Percentiles rank a stretch among this genome's conserved stretches.
Evolutionary conservation across 768 basidiomycete genomes (phyloP).

Genomic region (Phlebiopsis flavidoalba): DNA sequence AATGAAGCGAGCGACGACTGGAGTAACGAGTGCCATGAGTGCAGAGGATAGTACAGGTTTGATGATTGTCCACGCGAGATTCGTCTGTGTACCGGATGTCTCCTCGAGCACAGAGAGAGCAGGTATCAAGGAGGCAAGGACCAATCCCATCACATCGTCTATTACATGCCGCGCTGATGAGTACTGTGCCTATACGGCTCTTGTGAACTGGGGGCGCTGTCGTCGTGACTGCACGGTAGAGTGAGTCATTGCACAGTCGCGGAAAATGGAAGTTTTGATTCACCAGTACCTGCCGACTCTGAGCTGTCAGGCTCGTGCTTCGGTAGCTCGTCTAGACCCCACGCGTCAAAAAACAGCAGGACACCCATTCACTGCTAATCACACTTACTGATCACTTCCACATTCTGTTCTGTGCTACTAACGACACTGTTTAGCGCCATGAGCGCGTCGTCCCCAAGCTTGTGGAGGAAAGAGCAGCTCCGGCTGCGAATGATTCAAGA

Average conservation of each 20-base stretch:
- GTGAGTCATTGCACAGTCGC: too few relatives aligned
- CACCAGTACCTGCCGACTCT: background rate
- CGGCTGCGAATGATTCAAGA: slow-evolving; percentile 53
- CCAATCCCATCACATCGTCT: slow-evolving; percentile 60
- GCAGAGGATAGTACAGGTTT: slow-evolving; percentile 52
- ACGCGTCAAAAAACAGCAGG: too few relatives aligned
- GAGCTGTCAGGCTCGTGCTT: background rate
- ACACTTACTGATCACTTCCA: background rate
- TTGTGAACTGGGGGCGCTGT: slow-evolving; percentile 25
- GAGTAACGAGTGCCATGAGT: slow-evolving; percentile 39
- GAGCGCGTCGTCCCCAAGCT: slow-evolving; percentile 63
- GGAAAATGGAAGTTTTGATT: too few relatives aligned
- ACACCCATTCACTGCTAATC: too few relatives aligned
- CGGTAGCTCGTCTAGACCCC: background rate
- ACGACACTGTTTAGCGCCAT: slow-evolving; percentile 39
- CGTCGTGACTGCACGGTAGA: too few relatives aligned
- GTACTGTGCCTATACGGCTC: slow-evolving; percentile 49
- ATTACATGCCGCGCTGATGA: slow-evolving; percentile 59
- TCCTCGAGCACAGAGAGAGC: slow-evolving; percentile 27
- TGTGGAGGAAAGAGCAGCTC: slow-evolving; percentile 57
- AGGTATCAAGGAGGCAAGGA: slow-evolving; percentile 51
- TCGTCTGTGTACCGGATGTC: slow-evolving; percentile 22
- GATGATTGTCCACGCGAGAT: slow-evolving; percentile 33
- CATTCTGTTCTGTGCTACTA: background rate
- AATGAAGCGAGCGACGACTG: slow-evolving; percentile 26